Percentiles rank a stretch among this genome's conserved stretches.
Conservation (phyloP, 225 moss, liverwort and hornwort genomes). For the Pleurozium schreberi region DNA sequence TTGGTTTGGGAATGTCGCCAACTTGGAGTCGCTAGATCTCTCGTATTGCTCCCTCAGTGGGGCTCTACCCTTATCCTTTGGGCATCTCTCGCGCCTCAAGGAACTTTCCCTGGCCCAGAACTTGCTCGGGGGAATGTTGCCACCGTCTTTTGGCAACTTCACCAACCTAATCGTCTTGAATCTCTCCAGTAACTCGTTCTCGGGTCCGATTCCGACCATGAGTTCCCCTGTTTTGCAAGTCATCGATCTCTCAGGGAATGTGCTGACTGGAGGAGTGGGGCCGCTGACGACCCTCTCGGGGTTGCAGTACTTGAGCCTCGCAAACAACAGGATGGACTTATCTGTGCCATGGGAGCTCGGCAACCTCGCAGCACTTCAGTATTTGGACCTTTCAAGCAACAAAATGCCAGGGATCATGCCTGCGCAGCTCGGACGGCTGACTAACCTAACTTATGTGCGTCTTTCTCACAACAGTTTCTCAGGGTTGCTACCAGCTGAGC, state of each 20-base stretch:
- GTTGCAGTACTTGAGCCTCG: conserved; percentile 31
- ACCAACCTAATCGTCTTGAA: conserved; percentile 39
- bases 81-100: conserved; percentile 23
- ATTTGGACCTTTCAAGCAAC: conserved; percentile 51
- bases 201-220: conserved; percentile 38
- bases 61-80: conserved; percentile 38
- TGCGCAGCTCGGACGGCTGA: conserved; percentile 37
- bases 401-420: conserved; percentile 36
- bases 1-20: conserved; percentile 44
- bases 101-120: conserved; percentile 50
- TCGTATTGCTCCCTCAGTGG: conserved; percentile 40
- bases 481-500: conserved; percentile 32
- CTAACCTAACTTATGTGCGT: conserved; percentile 15
- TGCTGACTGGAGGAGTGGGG: conserved; percentile 24
- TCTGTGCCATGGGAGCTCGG: conserved; percentile 37
- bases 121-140: conserved; percentile 35
- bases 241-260: conserved; percentile 54
- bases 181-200: conserved; percentile 53
- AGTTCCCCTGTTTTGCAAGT: conserved; percentile 17
- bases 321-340: conserved; percentile 23
- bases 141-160: conserved; percentile 36
- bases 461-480: conserved; percentile 30
- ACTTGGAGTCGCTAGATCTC: conserved; percentile 63
- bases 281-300: neutral
- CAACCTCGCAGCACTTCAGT: conserved; percentile 17